These are phyloP conservation scores for Yueomyces sinensis DNA, from an alignment of 805 yeast species.

Conservation along the genomic window DNA sequence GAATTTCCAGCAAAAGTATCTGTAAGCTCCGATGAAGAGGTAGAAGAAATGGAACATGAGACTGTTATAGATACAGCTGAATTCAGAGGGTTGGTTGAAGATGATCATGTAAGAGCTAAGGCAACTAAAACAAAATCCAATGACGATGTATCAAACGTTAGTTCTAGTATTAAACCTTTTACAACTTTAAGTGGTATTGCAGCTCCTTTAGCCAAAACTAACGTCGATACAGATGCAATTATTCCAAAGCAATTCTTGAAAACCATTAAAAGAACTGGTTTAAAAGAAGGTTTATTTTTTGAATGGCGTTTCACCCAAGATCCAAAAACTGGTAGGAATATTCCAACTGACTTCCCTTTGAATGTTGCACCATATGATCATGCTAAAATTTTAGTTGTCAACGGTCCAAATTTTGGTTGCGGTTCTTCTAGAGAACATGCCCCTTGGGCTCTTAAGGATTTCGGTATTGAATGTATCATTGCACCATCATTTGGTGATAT, in stretches of 20 bases:
- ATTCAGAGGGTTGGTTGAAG: slow-evolving; percentile 34
- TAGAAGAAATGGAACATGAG: slow-evolving; percentile 45
- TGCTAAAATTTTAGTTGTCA: slow-evolving; percentile 75
- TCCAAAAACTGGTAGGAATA: slow-evolving; percentile 45
- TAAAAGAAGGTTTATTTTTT: slow-evolving; percentile 77
- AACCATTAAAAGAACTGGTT: slow-evolving; percentile 95
- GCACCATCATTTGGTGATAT: slow-evolving; percentile 99
- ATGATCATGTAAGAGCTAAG: slow-evolving; percentile 29
- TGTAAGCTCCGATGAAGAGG: slow-evolving; percentile 29
- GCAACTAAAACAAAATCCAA: slow-evolving; percentile 27
- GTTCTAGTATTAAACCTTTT: slow-evolving; percentile 61
- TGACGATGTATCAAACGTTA: slow-evolving; percentile 19
- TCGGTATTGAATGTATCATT: slow-evolving; percentile 89
- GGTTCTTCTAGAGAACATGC: slow-evolving; percentile 99
- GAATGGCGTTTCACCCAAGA: slow-evolving; percentile 72
- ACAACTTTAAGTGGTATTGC: slow-evolving; percentile 68
- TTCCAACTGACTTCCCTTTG: slow-evolving; percentile 79
- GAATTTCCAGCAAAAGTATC: slow-evolving; percentile 47
- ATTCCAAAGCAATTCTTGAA: slow-evolving; percentile 97
- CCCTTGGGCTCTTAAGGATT: slow-evolving; percentile 98
- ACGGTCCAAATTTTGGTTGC: slow-evolving; percentile 97
- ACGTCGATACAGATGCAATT: slow-evolving; percentile 96
- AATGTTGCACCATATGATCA: slow-evolving; percentile 73
- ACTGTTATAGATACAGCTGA: slow-evolving; percentile 65
- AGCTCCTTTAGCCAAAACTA: slow-evolving; percentile 90